A percentile compares a stretch with the other conserved stretches of the same genome.
Conservation (phyloP, 2,329 filamentous ascomycete species). For the Proliferodiscus dingleyae region DNA sequence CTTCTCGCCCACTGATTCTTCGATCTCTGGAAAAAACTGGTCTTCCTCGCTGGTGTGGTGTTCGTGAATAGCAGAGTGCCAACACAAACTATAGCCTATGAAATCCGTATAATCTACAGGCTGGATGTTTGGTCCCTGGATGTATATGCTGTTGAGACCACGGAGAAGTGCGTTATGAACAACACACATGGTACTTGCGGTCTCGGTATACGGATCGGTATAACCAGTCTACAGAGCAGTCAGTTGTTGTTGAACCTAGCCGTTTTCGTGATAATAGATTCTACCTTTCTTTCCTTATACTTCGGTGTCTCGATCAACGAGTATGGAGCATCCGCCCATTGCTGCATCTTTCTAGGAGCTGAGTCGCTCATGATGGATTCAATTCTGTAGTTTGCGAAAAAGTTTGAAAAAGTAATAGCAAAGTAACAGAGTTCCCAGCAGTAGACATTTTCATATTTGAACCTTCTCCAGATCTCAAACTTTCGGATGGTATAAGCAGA, state of each 20-base stretch:
- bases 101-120: conserved; percentile 50
- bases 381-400: background rate
- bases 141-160: conserved; percentile 58
- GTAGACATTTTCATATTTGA: conserved; percentile 6
- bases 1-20: conserved; percentile 43
- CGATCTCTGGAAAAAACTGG: conserved; percentile 50
- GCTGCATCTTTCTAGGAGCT: background rate
- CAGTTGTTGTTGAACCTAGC: background rate
- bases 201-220: conserved; percentile 46
- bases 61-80: conserved; percentile 54
- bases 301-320: conserved; percentile 12
- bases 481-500: conserved; percentile 4
- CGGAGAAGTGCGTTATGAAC: conserved; percentile 59
- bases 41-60: conserved; percentile 59
- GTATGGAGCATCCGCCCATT: conserved; percentile 13
- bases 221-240: background rate
- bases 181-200: conserved; percentile 56
- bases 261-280: background rate
- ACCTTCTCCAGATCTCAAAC: background rate
- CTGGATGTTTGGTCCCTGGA: conserved; percentile 49
- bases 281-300: conserved; percentile 8
- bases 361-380: conserved; percentile 4
- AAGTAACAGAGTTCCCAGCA: background rate
- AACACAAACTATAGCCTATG: conserved; percentile 51
- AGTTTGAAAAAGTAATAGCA: background rate